Evolutionary conservation across 139 green algal genomes (phyloP).

Genomic region (Nannochloris sp.): DNA sequence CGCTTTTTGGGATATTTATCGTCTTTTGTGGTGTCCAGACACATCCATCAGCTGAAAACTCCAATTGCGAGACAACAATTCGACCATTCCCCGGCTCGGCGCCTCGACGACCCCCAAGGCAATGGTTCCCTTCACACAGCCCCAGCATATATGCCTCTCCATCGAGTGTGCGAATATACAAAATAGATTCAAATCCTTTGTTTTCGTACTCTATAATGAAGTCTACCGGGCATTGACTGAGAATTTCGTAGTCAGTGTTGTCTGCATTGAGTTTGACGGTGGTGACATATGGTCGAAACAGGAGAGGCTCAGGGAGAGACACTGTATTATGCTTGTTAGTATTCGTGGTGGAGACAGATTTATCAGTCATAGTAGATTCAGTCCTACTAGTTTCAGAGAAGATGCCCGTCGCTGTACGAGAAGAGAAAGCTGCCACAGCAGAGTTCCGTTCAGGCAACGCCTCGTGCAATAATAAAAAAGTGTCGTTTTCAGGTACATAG

Average conservation of each 20-base stretch:
- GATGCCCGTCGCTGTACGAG: not conserved
- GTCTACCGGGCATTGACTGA: slow-evolving; percentile 18
- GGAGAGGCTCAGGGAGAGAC: not conserved
- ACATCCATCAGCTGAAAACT: slow-evolving; percentile 7
- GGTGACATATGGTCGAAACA: slow-evolving; percentile 3
- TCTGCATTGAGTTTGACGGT: slow-evolving; percentile 3
- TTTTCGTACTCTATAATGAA: slow-evolving; percentile 29
- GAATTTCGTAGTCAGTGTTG: slow-evolving; percentile 5
- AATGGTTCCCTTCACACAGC: slow-evolving; percentile 43
- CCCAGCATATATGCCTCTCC: slow-evolving; percentile 27
- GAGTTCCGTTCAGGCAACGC: not conserved
- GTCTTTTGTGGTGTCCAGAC: slow-evolving; percentile 17
- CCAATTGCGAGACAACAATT: slow-evolving; percentile 19
- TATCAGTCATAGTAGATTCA: not conserved
- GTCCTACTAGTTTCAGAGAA: not conserved
- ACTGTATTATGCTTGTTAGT: not conserved
- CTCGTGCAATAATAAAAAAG: slow-evolving; percentile 39
- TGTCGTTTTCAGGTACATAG: slow-evolving; percentile 25
- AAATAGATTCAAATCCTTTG: slow-evolving; percentile 18
- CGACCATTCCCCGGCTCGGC: slow-evolving; percentile 24
- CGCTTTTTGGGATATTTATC: slow-evolving; percentile 12
- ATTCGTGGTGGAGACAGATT: not conserved
- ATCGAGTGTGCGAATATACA: not conserved
- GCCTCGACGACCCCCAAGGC: slow-evolving; percentile 21
- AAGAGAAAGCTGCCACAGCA: not conserved